A percentile compares a stretch with the other conserved stretches of the same genome.
Evolutionary conservation across 495 filamentous ascomycete species (phyloP).

Genomic region (Letharia lupina): DNA sequence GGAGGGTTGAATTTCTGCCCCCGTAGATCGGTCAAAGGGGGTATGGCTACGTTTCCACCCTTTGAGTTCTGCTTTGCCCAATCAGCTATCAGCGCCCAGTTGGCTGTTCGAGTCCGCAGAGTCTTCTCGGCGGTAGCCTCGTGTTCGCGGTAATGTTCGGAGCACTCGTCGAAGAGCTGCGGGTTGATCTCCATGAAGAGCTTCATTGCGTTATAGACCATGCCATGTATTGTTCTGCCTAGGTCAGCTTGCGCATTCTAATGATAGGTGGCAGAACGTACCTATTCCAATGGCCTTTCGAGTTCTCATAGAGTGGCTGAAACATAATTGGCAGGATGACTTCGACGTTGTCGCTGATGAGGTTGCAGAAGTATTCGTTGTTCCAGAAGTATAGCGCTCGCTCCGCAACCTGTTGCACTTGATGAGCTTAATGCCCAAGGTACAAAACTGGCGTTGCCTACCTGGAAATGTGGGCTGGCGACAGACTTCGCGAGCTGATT

Average conservation of each 20-base stretch:
- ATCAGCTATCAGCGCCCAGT: slow-evolving; percentile 80
- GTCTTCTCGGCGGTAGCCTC: slow-evolving; percentile 80
- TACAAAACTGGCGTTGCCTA: slow-evolving; percentile 27
- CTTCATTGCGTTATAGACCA: slow-evolving; percentile 99
- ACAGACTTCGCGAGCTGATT: slow-evolving; percentile 96
- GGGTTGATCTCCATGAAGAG: slow-evolving; percentile 99
- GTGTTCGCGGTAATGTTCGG: slow-evolving; percentile 93
- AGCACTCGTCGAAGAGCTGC: slow-evolving; percentile 96
- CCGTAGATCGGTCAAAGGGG: slow-evolving; percentile 31
- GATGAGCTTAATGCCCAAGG: neutral
- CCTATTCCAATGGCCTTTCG: slow-evolving; percentile 99
- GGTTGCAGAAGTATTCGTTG: slow-evolving; percentile 99
- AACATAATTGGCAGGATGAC: slow-evolving; percentile 99
- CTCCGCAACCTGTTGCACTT: slow-evolving; percentile 64
- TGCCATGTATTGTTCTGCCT: slow-evolving; percentile 90
- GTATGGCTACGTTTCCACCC: slow-evolving; percentile 35
- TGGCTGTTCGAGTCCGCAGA: slow-evolving; percentile 62
- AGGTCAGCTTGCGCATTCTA: slow-evolving; percentile 14
- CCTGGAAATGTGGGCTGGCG: slow-evolving; percentile 97
- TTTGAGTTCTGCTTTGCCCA: slow-evolving; percentile 62
- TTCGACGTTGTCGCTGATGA: slow-evolving; percentile 98
- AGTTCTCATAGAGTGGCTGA: slow-evolving; percentile 96
- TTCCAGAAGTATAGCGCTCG: slow-evolving; percentile 99
- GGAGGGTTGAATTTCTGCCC: slow-evolving; percentile 41
- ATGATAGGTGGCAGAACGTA: slow-evolving; percentile 35